Evolutionary conservation across 352 stramenopile species (phyloP), one percentile per base, ranked within the genome.

Genomic region (Phytopythium sindhum): DNA sequence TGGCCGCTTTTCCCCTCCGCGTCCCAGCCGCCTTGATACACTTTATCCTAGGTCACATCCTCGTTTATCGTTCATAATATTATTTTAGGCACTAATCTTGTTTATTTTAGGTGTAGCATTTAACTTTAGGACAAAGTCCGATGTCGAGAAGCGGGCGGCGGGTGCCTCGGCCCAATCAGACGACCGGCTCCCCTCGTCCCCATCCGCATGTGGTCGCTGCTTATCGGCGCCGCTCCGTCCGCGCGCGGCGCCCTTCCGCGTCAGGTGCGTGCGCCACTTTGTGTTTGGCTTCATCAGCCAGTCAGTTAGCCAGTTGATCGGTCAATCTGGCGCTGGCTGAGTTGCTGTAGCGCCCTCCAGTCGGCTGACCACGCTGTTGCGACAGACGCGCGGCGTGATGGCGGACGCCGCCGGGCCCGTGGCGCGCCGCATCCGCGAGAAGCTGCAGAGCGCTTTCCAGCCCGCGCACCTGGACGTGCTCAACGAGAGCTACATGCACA

Each of bases 401-500:
- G 73, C 61, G 23, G 65, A 74, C 42, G 59, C 59, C n/a, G 15
- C 61, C 15, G 85, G 83, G 0, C 80, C 83, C 10, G 76, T 92
- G 24, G 79, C 78, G 24, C 70, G 63, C 33, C 77, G 80, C 53
- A 94, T 94, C 62, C 80, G 73, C 44, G 70, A 79, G 50, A 95
- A 95, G 69, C 69, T 94, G 48, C 44, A 66, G 47, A 63, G 58
- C 8, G 81, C 84, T 14, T 92, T 96, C 51, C 17, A 60, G 47
- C 88, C 88, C 19, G 26, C 67, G 56, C 77, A 96, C 63, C 57
- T 97, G 60, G 83, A 97, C 66, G 88, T 98, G 33, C 75, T 93
- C 33, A 98, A 98, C 70, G 95, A 98, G 78, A 97, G 86, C 58
- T 85, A 97, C 74, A 98, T 96, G 88, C 95, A 98, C 81, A 98